Evolutionary conservation across 2,329 filamentous ascomycete species (phyloP).

Genomic region (Didymella sp.): DNA sequence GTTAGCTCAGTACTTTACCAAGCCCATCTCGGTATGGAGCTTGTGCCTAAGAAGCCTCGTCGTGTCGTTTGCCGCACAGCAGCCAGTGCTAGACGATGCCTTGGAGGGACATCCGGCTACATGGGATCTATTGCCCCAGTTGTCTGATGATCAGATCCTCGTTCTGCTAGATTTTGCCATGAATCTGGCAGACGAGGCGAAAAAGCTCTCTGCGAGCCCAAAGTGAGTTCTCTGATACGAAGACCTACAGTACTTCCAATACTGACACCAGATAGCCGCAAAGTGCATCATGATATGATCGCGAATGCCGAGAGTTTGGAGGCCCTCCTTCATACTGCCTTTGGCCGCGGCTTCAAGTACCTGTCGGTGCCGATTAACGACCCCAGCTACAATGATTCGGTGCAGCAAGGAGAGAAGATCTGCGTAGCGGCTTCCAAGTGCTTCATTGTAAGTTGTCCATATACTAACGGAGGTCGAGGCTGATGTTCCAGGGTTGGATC

Average conservation of each 20-base stretch:
- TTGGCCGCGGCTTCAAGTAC: constrained; percentile 47
- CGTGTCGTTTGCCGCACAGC: constrained; percentile 61
- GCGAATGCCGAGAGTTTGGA: constrained; percentile 61
- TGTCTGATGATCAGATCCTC: constrained; percentile 61
- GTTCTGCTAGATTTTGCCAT: constrained; percentile 70
- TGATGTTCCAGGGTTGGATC: constrained; percentile 69
- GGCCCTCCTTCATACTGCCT: constrained; percentile 54
- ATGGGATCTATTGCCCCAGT: constrained; percentile 54
- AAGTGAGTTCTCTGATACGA: constrained; percentile 26
- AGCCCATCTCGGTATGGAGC: constrained; percentile 72
- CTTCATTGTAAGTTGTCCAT: constrained; percentile 40
- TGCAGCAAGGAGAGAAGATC: constrained; percentile 43
- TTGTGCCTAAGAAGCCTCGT: constrained; percentile 69
- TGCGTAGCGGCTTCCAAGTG: constrained; percentile 44
- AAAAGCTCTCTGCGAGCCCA: constrained; percentile 71
- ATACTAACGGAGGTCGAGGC: neutral
- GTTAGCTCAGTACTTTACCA: constrained; percentile 76
- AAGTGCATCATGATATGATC: constrained; percentile 61
- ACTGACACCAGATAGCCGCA: constrained; percentile 38
- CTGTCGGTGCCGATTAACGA: constrained; percentile 37
- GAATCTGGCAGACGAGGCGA: constrained; percentile 69
- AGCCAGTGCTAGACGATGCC: constrained; percentile 57
- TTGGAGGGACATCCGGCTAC: constrained; percentile 55
- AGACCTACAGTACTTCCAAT: neutral
- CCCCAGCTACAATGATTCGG: constrained; percentile 28